phyloP scores from a whole-genome alignment of 2,329 filamentous ascomycete species.

The Tetracladium maxilliforme region DNA sequence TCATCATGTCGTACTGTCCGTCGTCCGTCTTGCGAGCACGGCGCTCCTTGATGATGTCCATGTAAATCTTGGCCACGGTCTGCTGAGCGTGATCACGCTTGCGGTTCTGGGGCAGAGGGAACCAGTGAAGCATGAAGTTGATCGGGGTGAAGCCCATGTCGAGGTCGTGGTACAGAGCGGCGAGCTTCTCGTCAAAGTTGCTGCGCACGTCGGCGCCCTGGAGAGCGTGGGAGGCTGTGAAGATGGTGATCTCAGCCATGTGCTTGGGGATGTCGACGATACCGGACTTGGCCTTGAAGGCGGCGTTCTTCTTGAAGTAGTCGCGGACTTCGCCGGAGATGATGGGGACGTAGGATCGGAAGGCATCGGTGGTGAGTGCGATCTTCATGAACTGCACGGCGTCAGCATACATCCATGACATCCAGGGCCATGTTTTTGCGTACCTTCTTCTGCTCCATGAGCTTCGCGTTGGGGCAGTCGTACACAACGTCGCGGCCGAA shows the following conservation, averaged over 20 bases:
- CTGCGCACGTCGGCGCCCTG: conserved; percentile 74
- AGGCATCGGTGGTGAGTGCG: conserved; percentile 60
- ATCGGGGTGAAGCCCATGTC: conserved; percentile 82
- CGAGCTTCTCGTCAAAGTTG: conserved; percentile 68
- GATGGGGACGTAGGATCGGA: conserved; percentile 62
- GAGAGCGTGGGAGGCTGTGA: conserved; percentile 73
- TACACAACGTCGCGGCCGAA: conserved; percentile 84
- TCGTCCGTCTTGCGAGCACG: conserved; percentile 36
- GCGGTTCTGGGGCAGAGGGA: conserved; percentile 76
- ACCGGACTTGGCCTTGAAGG: conserved; percentile 55
- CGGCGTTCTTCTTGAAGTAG: conserved; percentile 53
- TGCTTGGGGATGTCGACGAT: conserved; percentile 57
- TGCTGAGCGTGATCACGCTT: conserved; percentile 66
- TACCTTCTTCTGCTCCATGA: conserved; percentile 96
- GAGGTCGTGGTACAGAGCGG: conserved; percentile 72
- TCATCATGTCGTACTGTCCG: conserved; percentile 65
- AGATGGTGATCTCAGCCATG: conserved; percentile 80
- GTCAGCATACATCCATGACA: conserved; percentile 1
- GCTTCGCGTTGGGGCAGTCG: conserved; percentile 78
- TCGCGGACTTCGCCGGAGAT: conserved; percentile 61
- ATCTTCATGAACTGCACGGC: conserved; percentile 59
- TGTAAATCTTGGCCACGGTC: conserved; percentile 71
- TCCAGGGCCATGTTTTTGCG: conserved; percentile 4
- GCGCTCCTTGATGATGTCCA: conserved; percentile 65
- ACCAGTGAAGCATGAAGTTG: conserved; percentile 85